Evolutionary conservation across 164 flowering plant species (phyloP).

Genomic region (Chloranthus sessilifolius): DNA sequence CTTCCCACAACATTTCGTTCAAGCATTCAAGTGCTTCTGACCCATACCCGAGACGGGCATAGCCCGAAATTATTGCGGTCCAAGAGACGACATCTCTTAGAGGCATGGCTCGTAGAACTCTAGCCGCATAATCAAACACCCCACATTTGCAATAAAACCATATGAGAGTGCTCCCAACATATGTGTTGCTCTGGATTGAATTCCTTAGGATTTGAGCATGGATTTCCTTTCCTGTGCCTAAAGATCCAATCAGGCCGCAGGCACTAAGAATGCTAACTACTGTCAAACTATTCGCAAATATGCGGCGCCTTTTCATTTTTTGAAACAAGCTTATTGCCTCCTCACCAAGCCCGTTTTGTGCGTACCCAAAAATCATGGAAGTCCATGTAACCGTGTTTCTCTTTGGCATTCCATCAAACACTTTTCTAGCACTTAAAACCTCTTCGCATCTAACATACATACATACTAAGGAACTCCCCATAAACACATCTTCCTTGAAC

Average conservation of each 20-base stretch:
- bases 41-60: slow-evolving; percentile 54
- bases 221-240: slow-evolving; percentile 58
- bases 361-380: slow-evolving; percentile 74
- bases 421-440: slow-evolving; percentile 39
- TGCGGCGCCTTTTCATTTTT: slow-evolving; percentile 56
- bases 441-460: slow-evolving; percentile 82
- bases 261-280: slow-evolving; percentile 69
- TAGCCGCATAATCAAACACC: slow-evolving; percentile 33
- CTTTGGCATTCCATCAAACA: slow-evolving; percentile 59
- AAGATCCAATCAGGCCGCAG: slow-evolving; percentile 54
- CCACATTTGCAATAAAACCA: slow-evolving; percentile 84
- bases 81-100: slow-evolving; percentile 74
- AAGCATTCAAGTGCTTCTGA: slow-evolving; percentile 59
- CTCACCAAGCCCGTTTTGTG: slow-evolving; percentile 63
- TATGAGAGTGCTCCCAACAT: slow-evolving; percentile 69
- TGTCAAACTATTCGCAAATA: slow-evolving; percentile 55
- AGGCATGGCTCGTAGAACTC: slow-evolving; percentile 63
- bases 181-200: slow-evolving; percentile 31
- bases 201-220: slow-evolving; percentile 70
- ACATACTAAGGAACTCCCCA: slow-evolving; percentile 60
- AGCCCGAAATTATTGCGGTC: slow-evolving; percentile 84
- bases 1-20: slow-evolving; percentile 69
- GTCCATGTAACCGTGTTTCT: slow-evolving; percentile 86
- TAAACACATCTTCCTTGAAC: slow-evolving; percentile 51
- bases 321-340: slow-evolving; percentile 67